Conservation (phyloP, 768 basidiomycete genomes). For the Amanita exitialis region DNA sequence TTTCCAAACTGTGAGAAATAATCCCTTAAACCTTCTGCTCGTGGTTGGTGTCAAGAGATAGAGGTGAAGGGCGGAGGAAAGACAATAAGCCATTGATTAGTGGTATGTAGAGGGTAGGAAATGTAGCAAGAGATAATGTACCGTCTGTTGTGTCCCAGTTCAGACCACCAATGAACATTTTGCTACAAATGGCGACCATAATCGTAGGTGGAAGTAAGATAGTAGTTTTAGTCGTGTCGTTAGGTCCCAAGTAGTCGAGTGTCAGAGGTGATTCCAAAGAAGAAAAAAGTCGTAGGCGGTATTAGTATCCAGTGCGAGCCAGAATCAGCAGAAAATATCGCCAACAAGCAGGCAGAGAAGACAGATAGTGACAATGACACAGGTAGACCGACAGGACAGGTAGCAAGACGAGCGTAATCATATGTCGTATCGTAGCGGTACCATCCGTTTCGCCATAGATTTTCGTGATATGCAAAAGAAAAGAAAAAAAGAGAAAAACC, state of each 20-base stretch:
- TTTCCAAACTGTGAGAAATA: conserved; percentile 79
- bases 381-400: conserved; percentile 8
- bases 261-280: conserved; percentile 12
- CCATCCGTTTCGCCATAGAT: conserved; percentile 5
- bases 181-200: conserved; percentile 36
- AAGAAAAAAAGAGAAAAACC: background rate
- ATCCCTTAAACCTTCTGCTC: conserved; percentile 48
- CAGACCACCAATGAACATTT: conserved; percentile 86
- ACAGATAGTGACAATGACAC: conserved; percentile 5
- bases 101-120: conserved; percentile 18
- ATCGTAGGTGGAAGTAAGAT: conserved; percentile 4
- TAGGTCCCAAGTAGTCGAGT: conserved; percentile 4
- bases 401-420: conserved; percentile 6
- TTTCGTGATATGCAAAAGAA: conserved; percentile 1
- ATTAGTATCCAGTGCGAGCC: conserved; percentile 17
- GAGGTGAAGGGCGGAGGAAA: conserved; percentile 11
- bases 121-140: conserved; percentile 30
- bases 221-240: conserved; percentile 16
- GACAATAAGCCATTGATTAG: conserved; percentile 24
- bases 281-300: conserved; percentile 9
- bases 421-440: conserved; percentile 7
- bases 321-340: conserved; percentile 1
- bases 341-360: conserved; percentile 5
- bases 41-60: background rate
- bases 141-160: conserved; percentile 92